Base-by-base conservation (phyloP, 2,329 filamentous ascomycete species). In the Neopestalotiopsis rosae region DNA sequence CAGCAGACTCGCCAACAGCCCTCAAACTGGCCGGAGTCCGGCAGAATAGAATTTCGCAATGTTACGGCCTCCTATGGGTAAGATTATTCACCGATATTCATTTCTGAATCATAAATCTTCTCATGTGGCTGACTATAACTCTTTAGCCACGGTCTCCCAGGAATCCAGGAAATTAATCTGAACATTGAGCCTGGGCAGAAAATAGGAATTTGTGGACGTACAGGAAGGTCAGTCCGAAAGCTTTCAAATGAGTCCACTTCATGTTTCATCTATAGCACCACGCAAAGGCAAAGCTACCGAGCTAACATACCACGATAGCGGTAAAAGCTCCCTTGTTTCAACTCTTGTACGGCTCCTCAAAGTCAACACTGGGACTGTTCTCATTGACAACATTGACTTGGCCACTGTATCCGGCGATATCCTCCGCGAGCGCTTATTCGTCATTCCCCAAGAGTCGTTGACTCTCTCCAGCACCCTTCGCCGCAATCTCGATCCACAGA, bases 191-290 rank as follows among this genome's bases (percentile, higher is more conserved):
- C 42, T 2, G 49, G 64, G 7, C 45, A 66, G 30, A 66, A 58
- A 20, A 38, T 66, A n/a, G 64, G 64, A n/a, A 66, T 66, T 7
- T 66, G 64, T 42, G 64, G 64, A 34, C 64, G 64, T 2, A 66
- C 64, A 32, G 64, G 64, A 40, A 75, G 72, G 62, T 65, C 10
- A 24, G 30, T 59, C 10, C 12, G 30, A 13, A 38, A 20, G 17
- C 13, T n/a, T 38, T 42, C 34, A 30, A 14, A 38, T n/a, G 13
- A 49, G 14, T 5, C 42, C 42, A 2, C 12, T 49, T 5, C 42
- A 17, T 49, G 14, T 49, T 49, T 17, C 42, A 10, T 52, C 14
- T 52, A 4, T 7, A 52, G 5, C 14, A 20, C n/a, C 45, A 20
- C 5, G 17, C 17, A 52, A 52, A 52, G 45, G 45, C n/a, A 52